Conservation (phyloP, 1,284 basidiomycete species). For the Fomitopsis schrenkii region DNA sequence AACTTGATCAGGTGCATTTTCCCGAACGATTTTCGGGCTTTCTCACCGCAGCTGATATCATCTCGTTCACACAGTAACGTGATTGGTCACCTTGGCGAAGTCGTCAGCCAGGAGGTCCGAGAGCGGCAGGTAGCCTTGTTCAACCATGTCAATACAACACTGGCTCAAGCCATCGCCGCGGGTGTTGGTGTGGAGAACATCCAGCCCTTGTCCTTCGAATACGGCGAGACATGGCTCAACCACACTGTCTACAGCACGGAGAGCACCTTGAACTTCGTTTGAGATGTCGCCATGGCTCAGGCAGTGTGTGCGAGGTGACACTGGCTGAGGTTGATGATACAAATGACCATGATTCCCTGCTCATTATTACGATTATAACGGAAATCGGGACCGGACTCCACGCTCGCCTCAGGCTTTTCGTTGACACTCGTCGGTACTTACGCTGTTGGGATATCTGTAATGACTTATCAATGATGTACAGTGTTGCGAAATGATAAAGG, state of each 20-base stretch:
- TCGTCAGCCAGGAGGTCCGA: constrained; percentile 27
- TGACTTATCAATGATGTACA: too few relatives aligned
- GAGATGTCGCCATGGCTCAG: not conserved
- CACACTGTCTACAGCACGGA: constrained; percentile 16
- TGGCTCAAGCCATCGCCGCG: constrained; percentile 32
- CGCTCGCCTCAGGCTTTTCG: not conserved
- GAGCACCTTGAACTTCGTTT: constrained; percentile 17
- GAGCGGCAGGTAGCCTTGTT: constrained; percentile 32
- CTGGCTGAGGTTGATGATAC: too few relatives aligned
- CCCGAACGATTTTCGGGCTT: not conserved
- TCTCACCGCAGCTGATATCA: not conserved
- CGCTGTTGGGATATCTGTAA: too few relatives aligned
- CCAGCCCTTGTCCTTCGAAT: constrained; percentile 15
- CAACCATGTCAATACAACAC: constrained; percentile 29
- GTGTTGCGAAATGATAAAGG: too few relatives aligned
- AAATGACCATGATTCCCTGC: too few relatives aligned
- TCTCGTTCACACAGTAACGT: constrained; percentile 27
- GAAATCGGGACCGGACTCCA: not conserved
- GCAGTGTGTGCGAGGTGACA: not conserved
- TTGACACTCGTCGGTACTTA: not conserved
- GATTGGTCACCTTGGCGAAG: constrained; percentile 33
- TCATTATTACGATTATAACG: too few relatives aligned
- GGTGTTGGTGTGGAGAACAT: constrained; percentile 26
- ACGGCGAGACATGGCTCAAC: constrained; percentile 25
- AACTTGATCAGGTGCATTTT: constrained; percentile 30